Percentiles rank a stretch among this genome's conserved stretches.
These are phyloP conservation scores for Coniochaeta ligniaria DNA, from an alignment of 2,329 filamentous ascomycete genomes.

Conservation along the genomic window DNA sequence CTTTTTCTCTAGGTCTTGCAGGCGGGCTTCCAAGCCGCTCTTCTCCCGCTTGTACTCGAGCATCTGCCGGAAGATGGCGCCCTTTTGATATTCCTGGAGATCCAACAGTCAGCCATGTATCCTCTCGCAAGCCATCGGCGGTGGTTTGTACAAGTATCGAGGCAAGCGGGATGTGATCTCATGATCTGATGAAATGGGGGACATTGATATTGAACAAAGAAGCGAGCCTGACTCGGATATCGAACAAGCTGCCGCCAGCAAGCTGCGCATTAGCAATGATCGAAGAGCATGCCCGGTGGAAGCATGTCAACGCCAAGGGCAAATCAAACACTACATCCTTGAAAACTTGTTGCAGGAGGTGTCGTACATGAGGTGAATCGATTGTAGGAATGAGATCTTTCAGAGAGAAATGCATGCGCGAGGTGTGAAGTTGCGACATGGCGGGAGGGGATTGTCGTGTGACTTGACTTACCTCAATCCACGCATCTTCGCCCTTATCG, in stretches of 20 bases:
- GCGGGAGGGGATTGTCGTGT: slow-evolving; percentile 19
- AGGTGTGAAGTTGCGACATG: neutral
- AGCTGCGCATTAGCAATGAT: slow-evolving; percentile 36
- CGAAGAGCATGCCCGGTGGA: slow-evolving; percentile 18
- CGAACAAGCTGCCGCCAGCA: slow-evolving; percentile 32
- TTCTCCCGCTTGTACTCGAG: slow-evolving; percentile 94
- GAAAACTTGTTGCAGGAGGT: neutral
- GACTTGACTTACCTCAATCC: slow-evolving; percentile 58
- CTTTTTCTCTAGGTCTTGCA: slow-evolving; percentile 73
- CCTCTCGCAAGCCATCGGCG: slow-evolving; percentile 12
- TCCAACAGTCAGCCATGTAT: slow-evolving; percentile 27
- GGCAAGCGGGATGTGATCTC: neutral
- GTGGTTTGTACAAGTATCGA: slow-evolving; percentile 6
- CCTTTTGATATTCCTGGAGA: slow-evolving; percentile 79
- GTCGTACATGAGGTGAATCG: slow-evolving; percentile 6
- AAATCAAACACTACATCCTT: neutral
- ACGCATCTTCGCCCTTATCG: slow-evolving; percentile 52
- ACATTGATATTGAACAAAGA: slow-evolving; percentile 14
- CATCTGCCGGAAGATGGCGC: slow-evolving; percentile 96
- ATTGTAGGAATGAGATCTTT: neutral
- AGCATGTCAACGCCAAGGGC: slow-evolving; percentile 6
- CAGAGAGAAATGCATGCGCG: slow-evolving; percentile 4
- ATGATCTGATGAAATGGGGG: neutral
- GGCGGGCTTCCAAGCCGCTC: slow-evolving; percentile 68
- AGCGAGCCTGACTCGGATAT: slow-evolving; percentile 20